Evolutionary conservation across 495 filamentous ascomycete species (phyloP).

Genomic region (Xylaria venustula): DNA sequence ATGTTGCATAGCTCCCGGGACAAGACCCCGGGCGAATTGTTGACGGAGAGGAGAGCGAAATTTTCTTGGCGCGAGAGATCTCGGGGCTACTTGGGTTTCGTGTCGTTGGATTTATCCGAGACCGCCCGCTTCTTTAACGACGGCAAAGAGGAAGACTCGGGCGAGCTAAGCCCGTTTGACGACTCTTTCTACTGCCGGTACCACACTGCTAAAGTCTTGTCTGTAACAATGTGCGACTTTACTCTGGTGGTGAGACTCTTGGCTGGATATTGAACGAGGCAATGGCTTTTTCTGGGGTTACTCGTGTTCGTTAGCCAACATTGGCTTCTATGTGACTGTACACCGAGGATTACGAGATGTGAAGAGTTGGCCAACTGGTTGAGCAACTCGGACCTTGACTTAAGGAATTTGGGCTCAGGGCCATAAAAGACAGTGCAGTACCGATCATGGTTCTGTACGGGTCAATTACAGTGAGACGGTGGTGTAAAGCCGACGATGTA

Average conservation of each 20-base stretch:
- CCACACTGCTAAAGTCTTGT: too few relatives aligned
- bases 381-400: too few relatives aligned
- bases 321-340: neutral
- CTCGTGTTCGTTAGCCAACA: neutral
- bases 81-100: neutral
- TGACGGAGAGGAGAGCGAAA: neutral
- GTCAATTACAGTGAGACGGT: too few relatives aligned
- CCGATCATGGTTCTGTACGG: too few relatives aligned
- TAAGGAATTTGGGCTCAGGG: too few relatives aligned
- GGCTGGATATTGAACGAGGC: neutral
- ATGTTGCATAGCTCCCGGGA: neutral
- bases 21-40: neutral
- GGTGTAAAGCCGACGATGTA: too few relatives aligned
- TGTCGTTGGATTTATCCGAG: neutral
- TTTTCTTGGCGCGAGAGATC: neutral
- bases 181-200: neutral
- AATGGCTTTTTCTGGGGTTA: neutral
- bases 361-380: too few relatives aligned
- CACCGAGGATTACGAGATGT: neutral
- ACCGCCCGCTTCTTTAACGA: neutral
- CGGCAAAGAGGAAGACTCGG: neutral
- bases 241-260: too few relatives aligned
- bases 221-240: too few relatives aligned
- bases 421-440: too few relatives aligned
- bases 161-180: neutral